Base-by-base conservation (phyloP, 345 rosid genomes). In the Eucalyptus curtisii region DNA sequence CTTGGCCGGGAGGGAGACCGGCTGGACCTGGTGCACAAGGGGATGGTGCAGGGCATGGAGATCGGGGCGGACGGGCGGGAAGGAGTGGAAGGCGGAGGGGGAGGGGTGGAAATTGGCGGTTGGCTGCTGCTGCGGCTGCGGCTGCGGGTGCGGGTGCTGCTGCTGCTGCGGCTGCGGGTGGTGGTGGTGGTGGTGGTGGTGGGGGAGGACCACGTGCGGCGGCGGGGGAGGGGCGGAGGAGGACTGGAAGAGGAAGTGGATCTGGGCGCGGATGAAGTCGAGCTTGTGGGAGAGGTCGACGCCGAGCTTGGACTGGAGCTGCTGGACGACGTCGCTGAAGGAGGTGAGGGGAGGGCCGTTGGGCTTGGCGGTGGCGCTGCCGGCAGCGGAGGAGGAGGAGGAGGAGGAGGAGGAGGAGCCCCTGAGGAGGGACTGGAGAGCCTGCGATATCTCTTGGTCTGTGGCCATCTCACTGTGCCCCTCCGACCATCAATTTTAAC, bases 251-350 rank as follows among this genome's bases (percentile, higher is more conserved):
- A 90, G 89, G 84, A 88, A 50, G 10, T 89, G 92, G 91, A 92
- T 86, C 89, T 92, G 94, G 82, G 90, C 40, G 37, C 89, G 90
- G 85, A 92, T 90, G 90, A 92, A 90, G 89, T 92, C 92, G 71
- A 91, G 6, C 88, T 90, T 91, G 88, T 90, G 90, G 86, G 93
- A 87, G 88, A 92, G 92, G 90, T 90, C 91, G 66, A 71, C 79
- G 16, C 93, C 93, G 61, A 92, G 91, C 91, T 91, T 89, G 82
- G 91, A 88, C 91, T 92, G 89, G 47, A 91, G 88, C 87, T 87
- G 88, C 55, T 85, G 87, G 24, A 91, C 87, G 87, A 92, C 91
- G 88, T 90, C 91, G 91, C 40, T 53, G 79, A 91, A 86, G 64
- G 90, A 89, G 88, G 47, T 88, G 49, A 86, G 71, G 52, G 17